phyloP scores from a whole-genome alignment of 345 rosid genomes.

The Sisymbrium altissimum region DNA sequence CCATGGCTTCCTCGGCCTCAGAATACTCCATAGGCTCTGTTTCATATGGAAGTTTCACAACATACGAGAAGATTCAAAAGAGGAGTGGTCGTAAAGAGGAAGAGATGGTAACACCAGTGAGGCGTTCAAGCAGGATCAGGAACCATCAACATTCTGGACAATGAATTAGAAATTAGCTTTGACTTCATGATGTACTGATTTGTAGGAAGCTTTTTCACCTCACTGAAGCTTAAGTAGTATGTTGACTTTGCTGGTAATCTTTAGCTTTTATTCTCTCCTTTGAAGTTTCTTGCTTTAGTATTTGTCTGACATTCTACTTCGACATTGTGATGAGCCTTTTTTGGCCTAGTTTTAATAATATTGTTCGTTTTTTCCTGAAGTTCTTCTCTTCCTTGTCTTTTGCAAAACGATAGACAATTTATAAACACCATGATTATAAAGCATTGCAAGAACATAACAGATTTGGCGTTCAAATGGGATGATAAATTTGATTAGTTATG shows the following conservation, averaged over 20 bases:
- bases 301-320: conserved; percentile 8
- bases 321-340: background rate
- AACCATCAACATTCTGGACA: conserved; percentile 49
- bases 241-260: background rate
- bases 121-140: conserved; percentile 82
- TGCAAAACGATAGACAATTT: background rate
- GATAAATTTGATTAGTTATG: background rate
- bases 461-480: background rate
- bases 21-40: conserved; percentile 51
- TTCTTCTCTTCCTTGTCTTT: background rate
- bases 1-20: conserved; percentile 71
- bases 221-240: conserved; percentile 26
- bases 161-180: conserved; percentile 6
- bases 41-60: conserved; percentile 84
- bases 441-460: background rate
- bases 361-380: background rate
- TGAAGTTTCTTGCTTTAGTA: conserved; percentile 22
- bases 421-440: background rate
- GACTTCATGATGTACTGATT: conserved; percentile 6
- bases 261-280: background rate
- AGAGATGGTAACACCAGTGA: conserved; percentile 59
- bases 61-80: conserved; percentile 64
- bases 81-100: conserved; percentile 61
- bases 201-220: conserved; percentile 30
- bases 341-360: background rate